A percentile compares a stretch with the other conserved stretches of the same genome.
Conservation (phyloP, 2,329 filamentous ascomycete species). For the Penicillium sumatraense region DNA sequence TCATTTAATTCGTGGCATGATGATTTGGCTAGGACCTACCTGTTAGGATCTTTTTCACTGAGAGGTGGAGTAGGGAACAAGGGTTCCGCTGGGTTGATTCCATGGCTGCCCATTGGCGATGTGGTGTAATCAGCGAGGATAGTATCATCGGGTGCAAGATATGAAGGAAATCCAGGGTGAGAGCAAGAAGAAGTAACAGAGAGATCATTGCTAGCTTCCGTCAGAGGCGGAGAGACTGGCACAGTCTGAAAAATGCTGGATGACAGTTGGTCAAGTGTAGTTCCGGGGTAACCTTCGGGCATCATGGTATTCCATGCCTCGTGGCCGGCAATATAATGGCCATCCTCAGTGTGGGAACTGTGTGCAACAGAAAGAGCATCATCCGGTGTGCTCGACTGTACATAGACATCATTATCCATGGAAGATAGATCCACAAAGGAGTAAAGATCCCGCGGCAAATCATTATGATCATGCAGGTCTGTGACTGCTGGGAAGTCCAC, state of each 20-base stretch:
- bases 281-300: constrained; percentile 40
- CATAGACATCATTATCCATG: constrained; percentile 46
- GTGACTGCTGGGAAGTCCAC: constrained; percentile 44
- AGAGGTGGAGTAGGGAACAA: constrained; percentile 46
- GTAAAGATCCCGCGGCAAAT: constrained; percentile 46
- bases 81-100: constrained; percentile 44
- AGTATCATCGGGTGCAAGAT: constrained; percentile 43
- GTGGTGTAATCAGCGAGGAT: constrained; percentile 42
- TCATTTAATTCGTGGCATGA: neutral
- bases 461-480: constrained; percentile 42
- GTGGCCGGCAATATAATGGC: constrained; percentile 35
- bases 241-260: constrained; percentile 42
- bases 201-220: constrained; percentile 47
- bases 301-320: constrained; percentile 44
- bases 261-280: constrained; percentile 40
- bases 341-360: constrained; percentile 43
- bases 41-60: constrained; percentile 47
- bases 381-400: constrained; percentile 41
- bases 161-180: constrained; percentile 43
- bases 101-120: constrained; percentile 39
- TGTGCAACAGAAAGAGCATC: constrained; percentile 44
- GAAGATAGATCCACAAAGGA: constrained; percentile 45
- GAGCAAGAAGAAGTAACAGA: constrained; percentile 47
- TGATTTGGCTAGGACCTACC: constrained; percentile 35
- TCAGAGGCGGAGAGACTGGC: constrained; percentile 48